Conservation (phyloP, 345 rosid genomes). For the Boechera retrofracta region DNA sequence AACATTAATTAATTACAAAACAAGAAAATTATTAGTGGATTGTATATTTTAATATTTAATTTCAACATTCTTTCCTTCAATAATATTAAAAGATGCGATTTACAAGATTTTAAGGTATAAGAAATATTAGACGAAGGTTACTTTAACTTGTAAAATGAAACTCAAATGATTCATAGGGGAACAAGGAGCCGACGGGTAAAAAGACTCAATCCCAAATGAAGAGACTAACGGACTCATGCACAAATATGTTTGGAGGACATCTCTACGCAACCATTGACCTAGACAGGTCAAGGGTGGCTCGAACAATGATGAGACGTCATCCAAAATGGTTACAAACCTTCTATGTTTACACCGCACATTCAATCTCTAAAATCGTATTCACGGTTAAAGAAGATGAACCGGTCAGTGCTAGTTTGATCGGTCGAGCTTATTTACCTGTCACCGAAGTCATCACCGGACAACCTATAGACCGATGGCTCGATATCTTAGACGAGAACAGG, state of each 20-base stretch:
- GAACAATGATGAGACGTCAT: conserved; percentile 55
- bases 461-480: conserved; percentile 48
- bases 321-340: conserved; percentile 64
- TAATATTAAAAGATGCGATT: not conserved
- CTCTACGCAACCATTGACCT: conserved; percentile 75
- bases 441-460: conserved; percentile 53
- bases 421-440: conserved; percentile 74
- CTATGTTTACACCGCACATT: conserved; percentile 68
- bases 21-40: not conserved
- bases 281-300: conserved; percentile 72
- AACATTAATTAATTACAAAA: no score
- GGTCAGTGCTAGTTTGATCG: conserved; percentile 64
- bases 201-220: conserved; percentile 49
- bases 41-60: not conserved
- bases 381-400: conserved; percentile 63
- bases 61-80: not conserved
- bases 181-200: conserved; percentile 43
- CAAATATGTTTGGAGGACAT: conserved; percentile 51
- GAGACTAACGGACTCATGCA: conserved; percentile 44
- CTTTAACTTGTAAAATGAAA: conserved; percentile 1
- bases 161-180: conserved; percentile 29
- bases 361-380: conserved; percentile 58
- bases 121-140: not conserved
- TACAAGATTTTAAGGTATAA: not conserved
- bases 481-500: conserved; percentile 49